Conservation (phyloP, 805 yeast genomes). For the Ogataea neopini region DNA sequence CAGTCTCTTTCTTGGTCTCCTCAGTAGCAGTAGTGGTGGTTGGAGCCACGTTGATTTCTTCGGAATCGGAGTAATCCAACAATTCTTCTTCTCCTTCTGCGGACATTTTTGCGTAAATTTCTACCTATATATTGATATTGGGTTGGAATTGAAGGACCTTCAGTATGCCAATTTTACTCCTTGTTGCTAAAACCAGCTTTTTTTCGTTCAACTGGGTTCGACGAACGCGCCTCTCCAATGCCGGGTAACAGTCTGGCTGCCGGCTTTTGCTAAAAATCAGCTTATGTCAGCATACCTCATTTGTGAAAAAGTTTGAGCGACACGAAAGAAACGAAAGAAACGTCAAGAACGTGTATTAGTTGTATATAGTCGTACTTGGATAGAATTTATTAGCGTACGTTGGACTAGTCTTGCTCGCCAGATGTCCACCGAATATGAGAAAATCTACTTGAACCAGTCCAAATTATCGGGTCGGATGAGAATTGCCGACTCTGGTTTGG, state of each 20-base stretch:
- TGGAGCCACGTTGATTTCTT: conserved; percentile 81
- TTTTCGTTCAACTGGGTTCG: background rate
- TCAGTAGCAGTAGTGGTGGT: conserved; percentile 47
- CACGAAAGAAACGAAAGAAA: conserved; percentile 14
- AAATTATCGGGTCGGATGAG: conserved; percentile 85
- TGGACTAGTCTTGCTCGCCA: background rate
- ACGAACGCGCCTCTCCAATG: conserved; percentile 5
- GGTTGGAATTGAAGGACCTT: background rate
- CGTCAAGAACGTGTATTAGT: background rate
- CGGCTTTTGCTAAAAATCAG: background rate
- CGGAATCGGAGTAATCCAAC: conserved; percentile 97
- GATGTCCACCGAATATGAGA: conserved; percentile 70
- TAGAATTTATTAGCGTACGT: background rate
- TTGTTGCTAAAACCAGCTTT: background rate
- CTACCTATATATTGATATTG: conserved; percentile 1
- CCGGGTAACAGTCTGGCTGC: conserved; percentile 24
- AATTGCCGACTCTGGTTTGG: conserved; percentile 94
- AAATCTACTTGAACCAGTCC: conserved; percentile 86
- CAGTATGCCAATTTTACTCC: too few species aligned
- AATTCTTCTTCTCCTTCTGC: conserved; percentile 99
- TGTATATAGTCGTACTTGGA: background rate
- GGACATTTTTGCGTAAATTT: conserved; percentile 55
- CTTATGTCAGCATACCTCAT: conserved; percentile 1
- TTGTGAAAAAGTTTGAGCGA: conserved; percentile 5
- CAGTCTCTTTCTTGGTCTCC: conserved; percentile 55